phyloP scores from a whole-genome alignment of 805 yeast species.

The Alloascoidea hylecoeti region DNA sequence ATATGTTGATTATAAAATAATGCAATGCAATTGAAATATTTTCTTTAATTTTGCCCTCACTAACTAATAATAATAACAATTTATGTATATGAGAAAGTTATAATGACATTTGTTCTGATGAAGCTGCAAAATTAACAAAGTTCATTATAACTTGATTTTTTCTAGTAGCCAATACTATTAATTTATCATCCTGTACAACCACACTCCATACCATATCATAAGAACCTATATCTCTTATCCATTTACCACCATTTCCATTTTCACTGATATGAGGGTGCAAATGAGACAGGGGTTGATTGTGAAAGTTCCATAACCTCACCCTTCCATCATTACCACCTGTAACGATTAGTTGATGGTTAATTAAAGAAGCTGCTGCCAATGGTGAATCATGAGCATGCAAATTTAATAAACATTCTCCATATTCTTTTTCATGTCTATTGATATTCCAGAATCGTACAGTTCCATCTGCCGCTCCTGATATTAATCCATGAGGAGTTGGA shows the following conservation, averaged over 20 bases:
- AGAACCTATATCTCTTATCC: slow-evolving; percentile 19
- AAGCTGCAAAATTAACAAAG: slow-evolving; percentile 20
- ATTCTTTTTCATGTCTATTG: no score
- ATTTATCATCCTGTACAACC: slow-evolving; percentile 22
- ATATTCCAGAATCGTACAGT: slow-evolving; percentile 78
- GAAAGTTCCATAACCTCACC: slow-evolving; percentile 27
- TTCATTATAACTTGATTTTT: slow-evolving; percentile 18
- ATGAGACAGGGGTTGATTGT: no score
- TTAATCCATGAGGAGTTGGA: slow-evolving; percentile 52
- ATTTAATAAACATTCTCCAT: slow-evolving; percentile 65
- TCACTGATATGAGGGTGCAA: no score
- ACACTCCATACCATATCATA: slow-evolving; percentile 26
- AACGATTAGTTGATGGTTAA: no score
- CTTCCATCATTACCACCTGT: slow-evolving; percentile 28
- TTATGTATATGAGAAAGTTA: no score
- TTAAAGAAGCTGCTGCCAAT: slow-evolving; percentile 22
- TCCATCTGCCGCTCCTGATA: slow-evolving; percentile 84
- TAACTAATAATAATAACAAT: no score
- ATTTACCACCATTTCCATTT: slow-evolving; percentile 19
- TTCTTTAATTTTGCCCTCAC: no score
- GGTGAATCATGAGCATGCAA: slow-evolving; percentile 29
- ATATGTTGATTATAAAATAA: no score
- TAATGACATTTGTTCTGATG: slow-evolving; percentile 8
- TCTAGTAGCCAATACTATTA: slow-evolving; percentile 20
- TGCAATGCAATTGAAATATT: no score